Conservation (phyloP, 495 filamentous ascomycete genomes). For the Ascodesmis nigricans region DNA sequence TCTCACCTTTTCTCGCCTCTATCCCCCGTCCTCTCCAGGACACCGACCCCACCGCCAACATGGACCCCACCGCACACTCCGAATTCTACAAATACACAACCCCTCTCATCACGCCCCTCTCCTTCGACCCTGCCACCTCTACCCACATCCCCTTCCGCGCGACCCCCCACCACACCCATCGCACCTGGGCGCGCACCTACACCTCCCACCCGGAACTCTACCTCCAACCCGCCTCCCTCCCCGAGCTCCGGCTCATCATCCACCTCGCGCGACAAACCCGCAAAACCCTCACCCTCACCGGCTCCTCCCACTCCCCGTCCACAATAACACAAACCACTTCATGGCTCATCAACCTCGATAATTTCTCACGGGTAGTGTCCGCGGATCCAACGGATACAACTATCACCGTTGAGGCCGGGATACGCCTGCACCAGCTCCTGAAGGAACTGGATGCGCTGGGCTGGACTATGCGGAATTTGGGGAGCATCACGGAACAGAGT, state of each 20-base stretch:
- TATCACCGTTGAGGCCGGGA: conserved; percentile 66
- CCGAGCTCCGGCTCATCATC: conserved; percentile 65
- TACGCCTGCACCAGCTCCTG: conserved; percentile 50
- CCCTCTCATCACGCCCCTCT: conserved; percentile 12
- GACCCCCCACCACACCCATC: conserved; percentile 45
- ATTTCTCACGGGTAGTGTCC: conserved; percentile 46
- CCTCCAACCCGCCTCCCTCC: conserved; percentile 52
- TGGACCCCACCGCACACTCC: conserved; percentile 16
- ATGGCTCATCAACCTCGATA: conserved; percentile 87
- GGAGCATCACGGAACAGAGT: conserved; percentile 85
- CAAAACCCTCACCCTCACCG: conserved; percentile 56
- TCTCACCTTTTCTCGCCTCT: too few relatives aligned
- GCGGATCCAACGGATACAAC: conserved; percentile 39
- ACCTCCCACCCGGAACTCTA: conserved; percentile 72
- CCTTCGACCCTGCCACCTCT: conserved; percentile 13
- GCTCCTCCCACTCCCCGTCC: conserved; percentile 76
- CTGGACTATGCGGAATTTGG: conserved; percentile 66
- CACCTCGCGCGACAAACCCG: conserved; percentile 61
- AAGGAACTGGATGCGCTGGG: conserved; percentile 45
- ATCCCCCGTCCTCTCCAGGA: too few relatives aligned
- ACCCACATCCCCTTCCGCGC: conserved; percentile 52
- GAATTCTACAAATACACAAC: conserved; percentile 17
- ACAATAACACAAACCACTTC: conserved; percentile 82
- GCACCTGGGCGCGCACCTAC: conserved; percentile 94
- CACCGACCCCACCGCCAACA: too few relatives aligned